Percentiles rank a stretch among this genome's conserved stretches.
Evolutionary conservation across 352 stramenopile species (phyloP).

Genomic region (Phytophthora sp.): DNA sequence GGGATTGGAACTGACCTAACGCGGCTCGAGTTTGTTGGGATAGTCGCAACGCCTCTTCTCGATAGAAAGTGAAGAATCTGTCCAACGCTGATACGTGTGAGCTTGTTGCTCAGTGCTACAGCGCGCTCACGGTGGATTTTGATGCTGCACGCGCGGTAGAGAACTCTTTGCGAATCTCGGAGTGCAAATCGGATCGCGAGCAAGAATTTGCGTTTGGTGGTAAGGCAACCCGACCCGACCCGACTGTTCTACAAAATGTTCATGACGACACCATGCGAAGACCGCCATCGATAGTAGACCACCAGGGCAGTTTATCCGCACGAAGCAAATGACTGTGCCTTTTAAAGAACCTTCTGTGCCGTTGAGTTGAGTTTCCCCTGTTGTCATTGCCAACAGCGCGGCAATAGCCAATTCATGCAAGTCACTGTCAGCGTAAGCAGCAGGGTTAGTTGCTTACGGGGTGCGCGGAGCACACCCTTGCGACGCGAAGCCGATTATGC

Average conservation of each 20-base stretch:
- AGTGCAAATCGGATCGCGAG: constrained; percentile 3
- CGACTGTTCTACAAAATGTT: background rate
- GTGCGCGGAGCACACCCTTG: no score
- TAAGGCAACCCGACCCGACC: no score
- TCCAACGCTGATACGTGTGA: constrained; percentile 4
- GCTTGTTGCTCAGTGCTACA: background rate
- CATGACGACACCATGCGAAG: background rate
- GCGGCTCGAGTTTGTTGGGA: background rate
- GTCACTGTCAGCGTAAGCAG: constrained; percentile 3
- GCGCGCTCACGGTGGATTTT: background rate
- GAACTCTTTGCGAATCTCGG: constrained; percentile 11
- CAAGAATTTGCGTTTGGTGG: no score
- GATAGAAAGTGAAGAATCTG: background rate
- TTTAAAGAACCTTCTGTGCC: no score
- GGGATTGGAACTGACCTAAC: background rate
- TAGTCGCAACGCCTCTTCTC: background rate
- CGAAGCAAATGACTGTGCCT: no score
- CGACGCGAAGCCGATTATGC: constrained; percentile 8
- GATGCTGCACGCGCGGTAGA: background rate
- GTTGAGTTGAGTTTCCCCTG: no score
- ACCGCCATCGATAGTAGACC: no score
- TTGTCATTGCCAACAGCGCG: no score
- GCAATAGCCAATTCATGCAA: background rate
- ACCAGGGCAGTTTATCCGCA: no score
- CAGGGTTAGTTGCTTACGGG: no score